Base-by-base conservation (phyloP, 768 basidiomycete genomes). In the Candolleomyces efflorescens region DNA sequence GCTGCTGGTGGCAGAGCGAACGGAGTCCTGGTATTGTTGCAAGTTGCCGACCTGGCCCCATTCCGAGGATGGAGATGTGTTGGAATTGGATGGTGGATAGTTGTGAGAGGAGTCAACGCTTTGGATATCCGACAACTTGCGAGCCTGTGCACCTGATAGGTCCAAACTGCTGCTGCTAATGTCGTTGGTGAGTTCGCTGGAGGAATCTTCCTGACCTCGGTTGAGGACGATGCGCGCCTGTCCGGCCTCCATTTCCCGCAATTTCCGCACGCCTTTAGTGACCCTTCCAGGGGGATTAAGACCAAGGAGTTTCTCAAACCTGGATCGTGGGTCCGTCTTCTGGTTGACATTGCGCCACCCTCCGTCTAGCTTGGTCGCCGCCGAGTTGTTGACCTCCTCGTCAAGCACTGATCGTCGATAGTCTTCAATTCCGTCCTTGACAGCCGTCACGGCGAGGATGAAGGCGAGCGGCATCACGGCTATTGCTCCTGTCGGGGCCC, bases 371-470 rank as follows among this genome's bases (percentile, higher is more conserved):
- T 92, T 92, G 1, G 94, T 98, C 12, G 90, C 87, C 3, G 95
- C 92, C 0, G 91, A 94, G 54, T 86, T 97, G 75, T 99, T 99
- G 63, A 98, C 95, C 66, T 94, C 86, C 60, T 97, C 90, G 69
- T 99, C 96, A 41, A 95, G 79, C 9, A 72, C 64, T 10, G 89
- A 89, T 52, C 96, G 86, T n/a, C 95, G 86, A 68, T 92, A 95
- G 72, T 99, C 96, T 73, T 98, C 96, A 36, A 98, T 77, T 6
- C 89, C 96, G 68, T 99, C 96, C 72, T 98, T 99, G 77, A 97
- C 82, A 3, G 89, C 95, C 15, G 96, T 98, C 51, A 96, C 89
- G 26, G 76, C 69, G 41, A 99, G 70, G 62, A 98, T 96, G 72
- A 95, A 92, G 39, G 90, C 75, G 6, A 98, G 79, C 0, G 96